A percentile compares a stretch with the other conserved stretches of the same genome.
These are phyloP conservation scores for Pythium grandisporangium DNA, from an alignment of 352 stramenopile genomes.

Conservation along the genomic window DNA sequence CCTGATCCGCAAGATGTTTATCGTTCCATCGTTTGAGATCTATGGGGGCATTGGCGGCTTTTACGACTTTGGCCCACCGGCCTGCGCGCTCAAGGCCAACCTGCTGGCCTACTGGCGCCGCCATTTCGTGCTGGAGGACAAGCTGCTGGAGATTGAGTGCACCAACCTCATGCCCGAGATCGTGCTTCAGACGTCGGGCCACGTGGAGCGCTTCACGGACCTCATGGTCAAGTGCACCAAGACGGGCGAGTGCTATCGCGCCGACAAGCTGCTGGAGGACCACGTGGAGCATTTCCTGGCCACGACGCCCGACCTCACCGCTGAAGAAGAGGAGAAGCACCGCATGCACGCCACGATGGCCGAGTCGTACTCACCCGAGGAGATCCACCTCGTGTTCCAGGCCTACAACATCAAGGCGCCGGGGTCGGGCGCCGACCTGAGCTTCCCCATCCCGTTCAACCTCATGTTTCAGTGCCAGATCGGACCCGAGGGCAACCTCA, in stretches of 20 bases:
- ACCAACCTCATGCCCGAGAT: slow-evolving; percentile 97
- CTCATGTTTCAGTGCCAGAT: slow-evolving; percentile 99
- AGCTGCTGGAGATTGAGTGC: slow-evolving; percentile 99
- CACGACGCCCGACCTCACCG: slow-evolving; percentile 69
- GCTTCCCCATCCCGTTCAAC: slow-evolving; percentile 98
- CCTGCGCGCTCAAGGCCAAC: slow-evolving; percentile 95
- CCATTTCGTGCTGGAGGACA: slow-evolving; percentile 98
- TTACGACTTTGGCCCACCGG: slow-evolving; percentile 97
- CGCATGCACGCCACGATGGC: slow-evolving; percentile 92
- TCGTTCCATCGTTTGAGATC: slow-evolving; percentile 99
- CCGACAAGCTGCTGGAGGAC: slow-evolving; percentile 99
- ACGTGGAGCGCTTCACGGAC: slow-evolving; percentile 99
- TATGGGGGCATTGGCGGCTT: slow-evolving; percentile 98
- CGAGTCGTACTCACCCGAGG: slow-evolving; percentile 96
- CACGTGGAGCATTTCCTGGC: slow-evolving; percentile 96
- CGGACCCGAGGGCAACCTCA: slow-evolving; percentile 93
- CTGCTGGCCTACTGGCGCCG: slow-evolving; percentile 95
- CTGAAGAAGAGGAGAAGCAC: slow-evolving; percentile 90
- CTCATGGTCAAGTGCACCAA: slow-evolving; percentile 98
- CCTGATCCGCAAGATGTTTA: slow-evolving; percentile 98
- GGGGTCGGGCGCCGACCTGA: slow-evolving; percentile 86
- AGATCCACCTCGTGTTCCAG: slow-evolving; percentile 93
- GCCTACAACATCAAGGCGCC: slow-evolving; percentile 94
- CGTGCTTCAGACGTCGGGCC: slow-evolving; percentile 97
- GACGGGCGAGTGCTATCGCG: slow-evolving; percentile 97